Conservation (phyloP, 2,329 filamentous ascomycete species). For the Neopestalotiopsis sp. region DNA sequence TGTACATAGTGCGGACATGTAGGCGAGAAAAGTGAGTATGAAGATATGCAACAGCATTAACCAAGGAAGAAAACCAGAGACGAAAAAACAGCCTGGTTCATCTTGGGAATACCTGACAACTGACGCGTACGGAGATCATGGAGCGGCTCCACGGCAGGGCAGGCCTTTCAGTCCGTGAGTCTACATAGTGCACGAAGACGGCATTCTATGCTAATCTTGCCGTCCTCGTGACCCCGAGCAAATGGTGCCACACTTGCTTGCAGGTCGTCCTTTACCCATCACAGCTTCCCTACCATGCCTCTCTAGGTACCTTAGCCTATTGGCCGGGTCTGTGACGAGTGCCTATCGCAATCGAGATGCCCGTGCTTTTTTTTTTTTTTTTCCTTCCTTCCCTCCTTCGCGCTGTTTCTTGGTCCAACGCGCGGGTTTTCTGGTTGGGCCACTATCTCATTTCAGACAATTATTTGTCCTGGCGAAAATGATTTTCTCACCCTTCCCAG, state of each 20-base stretch:
- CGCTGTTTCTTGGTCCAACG: background rate
- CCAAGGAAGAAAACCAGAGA: too few species aligned
- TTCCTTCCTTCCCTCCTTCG: background rate
- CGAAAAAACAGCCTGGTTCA: too few species aligned
- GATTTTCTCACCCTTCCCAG: background rate
- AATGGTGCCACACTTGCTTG: constrained; percentile 18
- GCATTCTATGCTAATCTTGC: background rate
- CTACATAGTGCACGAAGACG: too few species aligned
- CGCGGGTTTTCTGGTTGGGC: background rate
- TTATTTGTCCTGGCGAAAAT: constrained; percentile 8
- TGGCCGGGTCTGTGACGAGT: constrained; percentile 15
- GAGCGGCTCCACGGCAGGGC: too few species aligned
- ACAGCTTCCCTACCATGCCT: background rate
- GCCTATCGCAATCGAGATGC: constrained; percentile 14
- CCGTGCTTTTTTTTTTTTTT: background rate
- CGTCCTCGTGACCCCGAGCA: constrained; percentile 12
- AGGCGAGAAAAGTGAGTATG: background rate
- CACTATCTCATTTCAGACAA: constrained; percentile 17
- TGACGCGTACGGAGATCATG: too few species aligned
- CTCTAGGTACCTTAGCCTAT: constrained; percentile 2
- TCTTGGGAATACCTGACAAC: too few species aligned
- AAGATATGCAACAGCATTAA: too few species aligned
- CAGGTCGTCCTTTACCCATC: constrained; percentile 6
- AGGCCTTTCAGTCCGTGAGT: too few species aligned
- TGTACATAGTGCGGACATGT: background rate